Evolutionary conservation across 371 early-diverging fungal genomes (phyloP).

Genomic region (Mortierella sp.): DNA sequence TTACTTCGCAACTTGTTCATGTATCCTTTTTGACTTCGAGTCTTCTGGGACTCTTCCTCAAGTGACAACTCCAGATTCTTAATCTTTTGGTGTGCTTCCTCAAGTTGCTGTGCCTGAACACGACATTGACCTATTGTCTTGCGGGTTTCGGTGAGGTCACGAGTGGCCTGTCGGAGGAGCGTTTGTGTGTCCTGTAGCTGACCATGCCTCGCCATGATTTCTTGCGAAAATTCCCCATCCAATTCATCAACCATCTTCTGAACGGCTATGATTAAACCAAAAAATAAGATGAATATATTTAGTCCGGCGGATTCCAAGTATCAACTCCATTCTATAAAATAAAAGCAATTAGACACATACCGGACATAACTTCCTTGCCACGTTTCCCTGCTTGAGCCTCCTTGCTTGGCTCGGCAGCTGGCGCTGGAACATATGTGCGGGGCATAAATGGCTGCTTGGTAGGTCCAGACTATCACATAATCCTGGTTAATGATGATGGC

Average conservation of each 20-base stretch:
- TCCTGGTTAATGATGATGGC: not conserved
- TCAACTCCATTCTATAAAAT: too few species aligned
- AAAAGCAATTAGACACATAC: conserved; percentile 44
- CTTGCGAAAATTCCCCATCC: conserved; percentile 73
- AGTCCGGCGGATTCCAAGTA: not conserved
- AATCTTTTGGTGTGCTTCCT: conserved; percentile 70
- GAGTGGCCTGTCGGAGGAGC: conserved; percentile 71
- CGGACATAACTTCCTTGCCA: conserved; percentile 68
- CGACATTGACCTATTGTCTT: conserved; percentile 68
- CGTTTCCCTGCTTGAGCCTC: conserved; percentile 44
- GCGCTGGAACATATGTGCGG: conserved; percentile 12
- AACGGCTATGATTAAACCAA: conserved; percentile 60
- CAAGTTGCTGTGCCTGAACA: conserved; percentile 63
- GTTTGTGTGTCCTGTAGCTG: conserved; percentile 70
- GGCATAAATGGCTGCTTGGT: conserved; percentile 29
- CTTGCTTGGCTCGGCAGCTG: conserved; percentile 12
- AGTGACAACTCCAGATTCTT: conserved; percentile 63
- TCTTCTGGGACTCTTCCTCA: conserved; percentile 44
- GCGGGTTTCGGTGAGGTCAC: conserved; percentile 76
- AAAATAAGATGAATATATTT: not conserved
- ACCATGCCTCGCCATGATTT: conserved; percentile 70
- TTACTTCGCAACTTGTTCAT: conserved; percentile 9
- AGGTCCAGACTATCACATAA: conserved; percentile 9
- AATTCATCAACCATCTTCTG: conserved; percentile 79
- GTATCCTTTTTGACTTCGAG: conserved; percentile 43